These are phyloP conservation scores for Cercospora sp. DNA, from an alignment of 2,329 filamentous ascomycete genomes.

Conservation along the genomic window DNA sequence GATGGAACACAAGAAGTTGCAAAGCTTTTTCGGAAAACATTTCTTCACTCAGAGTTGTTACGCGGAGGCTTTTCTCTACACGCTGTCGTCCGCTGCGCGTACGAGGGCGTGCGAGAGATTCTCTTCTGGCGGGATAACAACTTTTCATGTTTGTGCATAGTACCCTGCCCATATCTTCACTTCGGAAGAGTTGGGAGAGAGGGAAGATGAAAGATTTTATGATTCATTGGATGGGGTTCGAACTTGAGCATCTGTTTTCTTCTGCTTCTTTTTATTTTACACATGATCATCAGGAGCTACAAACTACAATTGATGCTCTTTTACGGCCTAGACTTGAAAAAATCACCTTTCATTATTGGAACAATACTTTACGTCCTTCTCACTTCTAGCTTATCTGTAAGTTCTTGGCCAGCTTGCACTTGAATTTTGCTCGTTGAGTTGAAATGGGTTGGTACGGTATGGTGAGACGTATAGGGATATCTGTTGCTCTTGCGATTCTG, in stretches of 20 bases:
- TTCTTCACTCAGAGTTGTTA: not conserved
- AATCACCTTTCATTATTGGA: not conserved
- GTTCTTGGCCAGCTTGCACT: no score
- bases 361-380: not conserved
- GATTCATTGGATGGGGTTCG: not conserved
- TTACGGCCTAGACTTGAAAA: not conserved
- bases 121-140: not conserved
- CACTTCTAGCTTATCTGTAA: no score
- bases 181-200: not conserved
- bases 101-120: not conserved
- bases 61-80: not conserved
- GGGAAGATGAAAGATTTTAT: constrained; percentile 1
- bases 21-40: not conserved
- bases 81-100: not conserved
- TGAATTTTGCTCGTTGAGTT: not conserved
- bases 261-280: not conserved
- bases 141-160: not conserved
- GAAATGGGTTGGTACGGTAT: no score
- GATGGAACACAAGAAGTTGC: not conserved
- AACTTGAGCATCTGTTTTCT: not conserved
- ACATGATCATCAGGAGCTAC: not conserved
- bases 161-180: not conserved
- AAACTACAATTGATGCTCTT: not conserved
- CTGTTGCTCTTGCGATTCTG: no score
- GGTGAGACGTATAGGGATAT: not conserved